Evolutionary conservation across 2,329 filamentous ascomycete genomes (phyloP).

Genomic region (Stagonosporopsis rhizophila): DNA sequence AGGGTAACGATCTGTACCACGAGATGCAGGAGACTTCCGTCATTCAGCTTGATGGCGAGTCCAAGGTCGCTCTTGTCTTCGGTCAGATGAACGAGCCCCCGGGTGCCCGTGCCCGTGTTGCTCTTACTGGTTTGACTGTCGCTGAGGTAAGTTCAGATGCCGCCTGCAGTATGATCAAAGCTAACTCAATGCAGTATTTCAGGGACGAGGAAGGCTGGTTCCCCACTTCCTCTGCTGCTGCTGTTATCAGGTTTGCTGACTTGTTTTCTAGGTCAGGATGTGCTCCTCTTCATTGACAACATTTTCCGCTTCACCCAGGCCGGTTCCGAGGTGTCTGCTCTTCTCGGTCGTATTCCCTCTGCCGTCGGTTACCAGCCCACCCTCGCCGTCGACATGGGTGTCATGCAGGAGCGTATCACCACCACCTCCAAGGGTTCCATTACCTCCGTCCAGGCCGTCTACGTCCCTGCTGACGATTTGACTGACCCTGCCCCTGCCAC

Average conservation of each 20-base stretch:
- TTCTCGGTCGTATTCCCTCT: slow-evolving; percentile 99
- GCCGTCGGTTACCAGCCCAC: slow-evolving; percentile 90
- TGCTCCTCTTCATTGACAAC: slow-evolving; percentile 99
- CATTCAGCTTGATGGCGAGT: slow-evolving; percentile 98
- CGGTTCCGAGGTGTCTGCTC: slow-evolving; percentile 99
- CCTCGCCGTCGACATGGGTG: slow-evolving; percentile 46
- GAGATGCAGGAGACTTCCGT: slow-evolving; percentile 99
- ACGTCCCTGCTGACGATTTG: slow-evolving; percentile 99
- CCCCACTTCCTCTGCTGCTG: not conserved
- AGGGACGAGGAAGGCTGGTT: slow-evolving; percentile 69
- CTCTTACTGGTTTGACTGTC: slow-evolving; percentile 89
- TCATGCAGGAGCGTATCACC: slow-evolving; percentile 98
- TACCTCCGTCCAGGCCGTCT: slow-evolving; percentile 99
- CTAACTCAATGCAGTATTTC: too few relatives aligned
- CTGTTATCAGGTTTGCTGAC: slow-evolving; percentile 63
- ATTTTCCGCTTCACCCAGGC: slow-evolving; percentile 99
- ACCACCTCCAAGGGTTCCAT: slow-evolving; percentile 99
- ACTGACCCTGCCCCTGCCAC: slow-evolving; percentile 99
- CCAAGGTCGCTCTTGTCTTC: slow-evolving; percentile 99
- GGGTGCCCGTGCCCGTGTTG: slow-evolving; percentile 99
- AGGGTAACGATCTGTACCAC: slow-evolving; percentile 99
- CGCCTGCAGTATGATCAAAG: too few relatives aligned
- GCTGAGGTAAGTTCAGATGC: too few relatives aligned
- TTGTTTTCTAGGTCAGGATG: slow-evolving; percentile 75
- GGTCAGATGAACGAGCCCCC: slow-evolving; percentile 99